Conservation (phyloP, 1,139 yeast genomes). For the Torulaspora globosa region DNA sequence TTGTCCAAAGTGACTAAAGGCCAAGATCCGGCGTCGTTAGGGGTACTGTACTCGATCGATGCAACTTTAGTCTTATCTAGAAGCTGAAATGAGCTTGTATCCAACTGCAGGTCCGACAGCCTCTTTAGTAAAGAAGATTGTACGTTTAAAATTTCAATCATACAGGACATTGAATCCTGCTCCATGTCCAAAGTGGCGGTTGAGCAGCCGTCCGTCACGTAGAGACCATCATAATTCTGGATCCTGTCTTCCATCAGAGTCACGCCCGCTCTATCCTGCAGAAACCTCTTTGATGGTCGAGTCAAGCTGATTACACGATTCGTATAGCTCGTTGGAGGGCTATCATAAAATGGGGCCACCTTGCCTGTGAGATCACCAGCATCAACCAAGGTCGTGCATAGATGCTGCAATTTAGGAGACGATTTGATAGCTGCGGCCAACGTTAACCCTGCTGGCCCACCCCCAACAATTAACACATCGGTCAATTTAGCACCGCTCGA, state of each 20-base stretch:
- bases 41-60: conserved; percentile 39
- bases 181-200: conserved; percentile 71
- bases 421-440: conserved; percentile 71
- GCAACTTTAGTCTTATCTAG: conserved; percentile 65
- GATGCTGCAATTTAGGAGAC: conserved; percentile 56
- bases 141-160: conserved; percentile 84
- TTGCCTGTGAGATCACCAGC: conserved; percentile 53
- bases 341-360: conserved; percentile 48
- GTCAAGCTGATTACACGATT: conserved; percentile 86
- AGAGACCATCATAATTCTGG: conserved; percentile 73
- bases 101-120: conserved; percentile 33
- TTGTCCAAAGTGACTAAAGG: conserved; percentile 68
- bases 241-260: conserved; percentile 65
- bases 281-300: conserved; percentile 66
- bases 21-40: conserved; percentile 52
- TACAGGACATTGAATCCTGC: conserved; percentile 39
- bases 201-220: conserved; percentile 81
- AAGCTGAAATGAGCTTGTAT: conserved; percentile 41
- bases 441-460: conserved; percentile 96
- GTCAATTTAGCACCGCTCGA: conserved; percentile 21
- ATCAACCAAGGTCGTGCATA: conserved; percentile 70
- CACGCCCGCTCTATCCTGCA: conserved; percentile 75
- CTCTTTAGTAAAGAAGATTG: conserved; percentile 48
- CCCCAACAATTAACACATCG: conserved; percentile 90
- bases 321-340: conserved; percentile 59